Base-by-base conservation (phyloP, 768 basidiomycete species). In the Mycena polygramma region DNA sequence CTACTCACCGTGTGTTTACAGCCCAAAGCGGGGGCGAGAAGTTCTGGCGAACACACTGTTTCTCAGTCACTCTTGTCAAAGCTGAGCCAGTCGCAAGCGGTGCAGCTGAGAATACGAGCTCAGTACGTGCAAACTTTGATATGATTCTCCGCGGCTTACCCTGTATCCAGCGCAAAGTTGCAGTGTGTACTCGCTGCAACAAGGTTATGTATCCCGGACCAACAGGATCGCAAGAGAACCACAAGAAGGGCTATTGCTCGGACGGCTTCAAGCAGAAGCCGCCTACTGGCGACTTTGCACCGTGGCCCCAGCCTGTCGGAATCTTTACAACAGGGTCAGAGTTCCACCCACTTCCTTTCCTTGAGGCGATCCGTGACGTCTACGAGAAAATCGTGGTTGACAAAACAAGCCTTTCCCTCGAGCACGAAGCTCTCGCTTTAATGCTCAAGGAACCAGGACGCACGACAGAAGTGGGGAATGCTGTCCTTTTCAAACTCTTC, bases 231-330 rank as follows among this genome's bases (percentile, higher is more conserved):
- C 46, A 46, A 0, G 65, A 66, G 13, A 66, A 66, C 35, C 65
- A 66, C 57, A 66, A 66, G n/a, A 58, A 51, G 14, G 65, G 57
- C 0, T 43, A 58, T 26, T 66, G 65, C 37, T 58, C 65, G 1
- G 65, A 66, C 37, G 65, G 65, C 0, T 66, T 66, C 65, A 66
- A 66, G 48, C 65, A 49, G 37, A 66, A 51, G 37, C 1, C 7
- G 15, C 19, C 41, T 30, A 26, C 2, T 20, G 62, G 43, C 1
- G 39, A 41, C 3, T 10, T 30, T 37, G 46, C 57, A 19, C 55
- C 55, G n/a, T 66, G 65, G 65, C 65, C 65, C 2, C 65, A 58
- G 48, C 65, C 65, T n/a, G 39, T 4, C 1, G 65, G 57, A 2
- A 39, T 66, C 19, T 66, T 66, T 15, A 58, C 65, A 22, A 41